These are phyloP conservation scores for Cystofilobasidium macerans DNA, from an alignment of 768 basidiomycete genomes.

Conservation along the genomic window DNA sequence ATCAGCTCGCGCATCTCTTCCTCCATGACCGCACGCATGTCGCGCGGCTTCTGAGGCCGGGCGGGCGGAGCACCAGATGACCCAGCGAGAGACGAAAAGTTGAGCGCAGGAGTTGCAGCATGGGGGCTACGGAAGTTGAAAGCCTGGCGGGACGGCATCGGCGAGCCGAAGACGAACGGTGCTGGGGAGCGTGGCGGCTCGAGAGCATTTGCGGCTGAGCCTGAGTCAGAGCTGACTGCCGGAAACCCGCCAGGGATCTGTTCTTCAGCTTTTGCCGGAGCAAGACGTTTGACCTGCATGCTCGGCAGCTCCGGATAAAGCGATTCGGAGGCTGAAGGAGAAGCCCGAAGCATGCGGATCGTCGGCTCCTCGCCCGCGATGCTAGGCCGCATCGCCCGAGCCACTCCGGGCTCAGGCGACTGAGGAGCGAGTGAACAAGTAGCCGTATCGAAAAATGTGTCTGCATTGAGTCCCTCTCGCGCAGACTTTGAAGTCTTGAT, in stretches of 20 bases:
- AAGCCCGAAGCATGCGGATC: constrained; percentile 5
- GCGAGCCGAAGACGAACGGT: neutral
- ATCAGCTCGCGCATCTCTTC: constrained; percentile 8
- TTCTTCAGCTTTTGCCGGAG: neutral
- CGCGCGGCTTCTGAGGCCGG: neutral
- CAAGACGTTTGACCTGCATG: neutral
- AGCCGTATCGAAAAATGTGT: neutral
- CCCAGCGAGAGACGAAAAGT: neutral
- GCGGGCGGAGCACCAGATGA: neutral
- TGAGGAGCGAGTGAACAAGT: neutral
- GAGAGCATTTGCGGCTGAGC: neutral
- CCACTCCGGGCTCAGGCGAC: constrained; percentile 5
- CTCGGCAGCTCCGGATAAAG: neutral
- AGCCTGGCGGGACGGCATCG: neutral
- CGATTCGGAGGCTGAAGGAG: neutral
- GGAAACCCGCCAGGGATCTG: constrained; percentile 20
- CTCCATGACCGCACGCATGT: constrained; percentile 13
- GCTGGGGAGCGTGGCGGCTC: neutral
- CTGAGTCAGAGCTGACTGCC: neutral
- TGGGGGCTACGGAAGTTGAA: constrained; percentile 10
- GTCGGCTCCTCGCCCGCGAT: constrained; percentile 9
- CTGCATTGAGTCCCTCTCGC: neutral
- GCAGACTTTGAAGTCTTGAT: neutral
- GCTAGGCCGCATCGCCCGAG: constrained; percentile 9
- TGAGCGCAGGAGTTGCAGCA: neutral